Conservation (phyloP, 495 filamentous ascomycete species). For the Massariosphaeria phaeospora region DNA sequence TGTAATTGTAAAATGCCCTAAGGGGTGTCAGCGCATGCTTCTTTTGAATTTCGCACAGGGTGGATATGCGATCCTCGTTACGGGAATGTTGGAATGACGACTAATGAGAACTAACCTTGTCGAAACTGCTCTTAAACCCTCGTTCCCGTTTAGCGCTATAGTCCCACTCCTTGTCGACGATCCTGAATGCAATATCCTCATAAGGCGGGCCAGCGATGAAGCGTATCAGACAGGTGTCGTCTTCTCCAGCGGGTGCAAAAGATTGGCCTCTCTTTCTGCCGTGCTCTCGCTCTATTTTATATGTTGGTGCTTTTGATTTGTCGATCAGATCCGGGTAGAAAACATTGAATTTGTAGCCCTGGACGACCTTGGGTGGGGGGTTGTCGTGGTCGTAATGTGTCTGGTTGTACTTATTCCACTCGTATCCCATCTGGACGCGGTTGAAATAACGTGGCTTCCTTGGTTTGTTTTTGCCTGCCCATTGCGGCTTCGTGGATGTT, state of each 20-base stretch:
- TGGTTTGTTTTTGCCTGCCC: constrained; percentile 86
- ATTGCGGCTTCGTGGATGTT: constrained; percentile 61
- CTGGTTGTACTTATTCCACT: constrained; percentile 99
- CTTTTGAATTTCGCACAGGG: constrained; percentile 34
- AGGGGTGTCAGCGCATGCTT: constrained; percentile 32
- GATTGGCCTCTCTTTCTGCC: constrained; percentile 86
- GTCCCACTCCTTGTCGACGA: constrained; percentile 99
- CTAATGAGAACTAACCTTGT: constrained; percentile 65
- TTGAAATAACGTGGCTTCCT: constrained; percentile 97
- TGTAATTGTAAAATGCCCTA: constrained; percentile 95
- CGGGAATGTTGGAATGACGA: background rate
- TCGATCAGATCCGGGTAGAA: constrained; percentile 99
- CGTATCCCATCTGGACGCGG: constrained; percentile 96
- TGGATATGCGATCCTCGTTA: constrained; percentile 4
- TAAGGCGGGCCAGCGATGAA: constrained; percentile 96
- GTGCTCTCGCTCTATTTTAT: constrained; percentile 86
- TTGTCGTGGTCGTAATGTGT: constrained; percentile 99
- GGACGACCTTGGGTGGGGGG: constrained; percentile 94
- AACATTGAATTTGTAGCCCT: constrained; percentile 99
- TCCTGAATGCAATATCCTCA: constrained; percentile 94
- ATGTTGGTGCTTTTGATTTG: constrained; percentile 89
- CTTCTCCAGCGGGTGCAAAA: constrained; percentile 90
- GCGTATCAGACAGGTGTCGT: constrained; percentile 93
- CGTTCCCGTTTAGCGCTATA: constrained; percentile 93
- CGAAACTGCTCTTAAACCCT: constrained; percentile 93